Evolutionary conservation across 225 moss, liverwort and hornwort genomes (phyloP).

Genomic region (Antitrichia curtipendula): DNA sequence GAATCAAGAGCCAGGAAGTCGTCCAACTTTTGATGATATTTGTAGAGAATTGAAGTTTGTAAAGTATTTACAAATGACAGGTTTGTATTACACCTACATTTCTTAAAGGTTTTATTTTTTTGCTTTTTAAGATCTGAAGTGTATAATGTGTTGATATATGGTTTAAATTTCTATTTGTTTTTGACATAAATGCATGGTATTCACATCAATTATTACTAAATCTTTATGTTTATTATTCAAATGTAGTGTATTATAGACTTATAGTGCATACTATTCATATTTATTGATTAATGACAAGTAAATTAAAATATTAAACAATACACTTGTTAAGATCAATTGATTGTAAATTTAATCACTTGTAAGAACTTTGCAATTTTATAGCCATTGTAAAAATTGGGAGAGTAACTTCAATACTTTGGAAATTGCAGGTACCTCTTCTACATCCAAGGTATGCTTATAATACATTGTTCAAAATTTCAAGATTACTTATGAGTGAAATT

Average conservation of each 20-base stretch:
- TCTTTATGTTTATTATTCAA: not conserved
- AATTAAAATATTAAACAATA: not conserved
- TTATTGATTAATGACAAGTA: rapidly evolving
- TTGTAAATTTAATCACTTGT: too few relatives aligned
- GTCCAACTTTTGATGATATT: not conserved
- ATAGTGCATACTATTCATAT: not conserved
- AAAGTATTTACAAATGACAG: not conserved
- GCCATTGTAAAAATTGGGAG: not conserved
- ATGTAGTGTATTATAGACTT: not conserved
- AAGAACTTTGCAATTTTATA: not conserved
- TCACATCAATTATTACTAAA: rapidly evolving
- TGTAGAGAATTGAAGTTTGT: not conserved
- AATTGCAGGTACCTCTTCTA: not conserved
- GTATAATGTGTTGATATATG: not conserved
- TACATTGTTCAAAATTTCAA: rapidly evolving
- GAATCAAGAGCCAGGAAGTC: not conserved
- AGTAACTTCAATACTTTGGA: not conserved
- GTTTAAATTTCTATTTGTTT: not conserved
- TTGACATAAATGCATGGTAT: not conserved
- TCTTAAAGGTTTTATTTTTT: too few relatives aligned
- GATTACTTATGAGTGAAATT: not conserved
- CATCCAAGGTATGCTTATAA: not conserved
- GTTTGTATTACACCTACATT: not conserved
- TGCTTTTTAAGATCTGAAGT: too few relatives aligned
- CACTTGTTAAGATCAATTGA: too few relatives aligned